Conservation (phyloP, 2,329 filamentous ascomycete genomes). For the Fusarium lyarnte region DNA sequence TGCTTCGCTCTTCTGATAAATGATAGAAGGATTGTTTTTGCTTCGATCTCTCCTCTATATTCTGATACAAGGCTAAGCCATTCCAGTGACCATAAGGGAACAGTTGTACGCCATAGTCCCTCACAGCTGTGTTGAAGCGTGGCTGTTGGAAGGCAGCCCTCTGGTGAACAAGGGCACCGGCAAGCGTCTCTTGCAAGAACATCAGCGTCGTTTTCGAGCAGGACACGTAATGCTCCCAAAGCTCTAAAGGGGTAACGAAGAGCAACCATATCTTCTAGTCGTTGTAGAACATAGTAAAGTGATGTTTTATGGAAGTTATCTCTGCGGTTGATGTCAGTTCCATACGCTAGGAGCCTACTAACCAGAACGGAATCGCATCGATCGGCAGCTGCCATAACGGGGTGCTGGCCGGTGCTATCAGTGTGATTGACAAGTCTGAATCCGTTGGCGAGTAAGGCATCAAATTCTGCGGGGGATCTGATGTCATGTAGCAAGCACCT, state of each 20-base stretch:
- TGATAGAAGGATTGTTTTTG: not conserved
- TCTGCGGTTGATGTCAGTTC: not conserved
- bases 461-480: not conserved
- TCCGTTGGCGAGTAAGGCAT: not conserved
- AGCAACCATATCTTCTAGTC: not conserved
- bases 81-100: not conserved
- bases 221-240: not conserved
- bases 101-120: not conserved
- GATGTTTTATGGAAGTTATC: not conserved
- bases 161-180: not conserved
- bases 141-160: not conserved
- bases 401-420: not conserved
- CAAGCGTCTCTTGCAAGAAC: not conserved
- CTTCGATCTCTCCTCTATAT: not conserved
- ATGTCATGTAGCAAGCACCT: not conserved
- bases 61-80: not conserved
- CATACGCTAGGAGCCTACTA: not conserved
- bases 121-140: not conserved
- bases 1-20: not conserved
- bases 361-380: not conserved
- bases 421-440: not conserved
- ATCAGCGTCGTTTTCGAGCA: not conserved
- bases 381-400: not conserved
- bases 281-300: not conserved
- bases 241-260: not conserved